Percentiles rank a stretch among this genome's conserved stretches.
phyloP scores from a whole-genome alignment of 192 early-diverging fungal genomes.

The Spizellomyces sp. region DNA sequence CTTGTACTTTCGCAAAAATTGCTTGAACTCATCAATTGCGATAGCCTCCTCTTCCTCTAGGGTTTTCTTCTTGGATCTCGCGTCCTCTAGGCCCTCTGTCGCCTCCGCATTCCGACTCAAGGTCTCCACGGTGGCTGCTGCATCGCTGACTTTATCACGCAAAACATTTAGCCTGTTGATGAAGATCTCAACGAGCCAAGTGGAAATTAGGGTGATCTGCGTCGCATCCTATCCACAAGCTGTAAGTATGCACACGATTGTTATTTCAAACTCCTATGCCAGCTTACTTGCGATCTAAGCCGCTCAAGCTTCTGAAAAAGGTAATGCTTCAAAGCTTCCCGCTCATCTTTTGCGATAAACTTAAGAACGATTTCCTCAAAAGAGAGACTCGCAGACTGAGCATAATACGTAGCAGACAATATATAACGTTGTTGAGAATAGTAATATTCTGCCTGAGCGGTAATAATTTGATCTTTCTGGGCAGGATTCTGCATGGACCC shows the following conservation, averaged over 20 bases:
- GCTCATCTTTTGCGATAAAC: conserved; percentile 75
- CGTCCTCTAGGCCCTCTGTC: neutral
- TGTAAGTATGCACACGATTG: neutral
- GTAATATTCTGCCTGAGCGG: conserved; percentile 84
- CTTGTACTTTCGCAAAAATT: conserved; percentile 73
- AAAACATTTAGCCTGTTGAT: conserved; percentile 73
- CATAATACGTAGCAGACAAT: conserved; percentile 85
- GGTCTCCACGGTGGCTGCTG: conserved; percentile 21
- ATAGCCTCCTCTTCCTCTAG: conserved; percentile 59
- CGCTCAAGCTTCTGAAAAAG: conserved; percentile 74
- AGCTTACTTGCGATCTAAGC: conserved; percentile 60
- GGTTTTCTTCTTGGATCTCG: neutral
- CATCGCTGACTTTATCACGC: conserved; percentile 27
- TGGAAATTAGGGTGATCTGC: conserved; percentile 77
- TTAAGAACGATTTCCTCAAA: conserved; percentile 93
- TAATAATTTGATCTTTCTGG: conserved; percentile 71
- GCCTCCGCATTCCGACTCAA: conserved; percentile 35
- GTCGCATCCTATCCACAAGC: conserved; percentile 63
- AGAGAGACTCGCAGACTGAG: conserved; percentile 66
- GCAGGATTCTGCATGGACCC: conserved; percentile 18
- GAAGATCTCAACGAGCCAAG: conserved; percentile 91
- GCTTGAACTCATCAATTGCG: conserved; percentile 70
- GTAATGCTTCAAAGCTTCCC: conserved; percentile 76
- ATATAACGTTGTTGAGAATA: conserved; percentile 74
- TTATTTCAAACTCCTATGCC: neutral